These are phyloP conservation scores for Gelatoporia subvermispora DNA, from an alignment of 768 basidiomycete species.

Conservation along the genomic window DNA sequence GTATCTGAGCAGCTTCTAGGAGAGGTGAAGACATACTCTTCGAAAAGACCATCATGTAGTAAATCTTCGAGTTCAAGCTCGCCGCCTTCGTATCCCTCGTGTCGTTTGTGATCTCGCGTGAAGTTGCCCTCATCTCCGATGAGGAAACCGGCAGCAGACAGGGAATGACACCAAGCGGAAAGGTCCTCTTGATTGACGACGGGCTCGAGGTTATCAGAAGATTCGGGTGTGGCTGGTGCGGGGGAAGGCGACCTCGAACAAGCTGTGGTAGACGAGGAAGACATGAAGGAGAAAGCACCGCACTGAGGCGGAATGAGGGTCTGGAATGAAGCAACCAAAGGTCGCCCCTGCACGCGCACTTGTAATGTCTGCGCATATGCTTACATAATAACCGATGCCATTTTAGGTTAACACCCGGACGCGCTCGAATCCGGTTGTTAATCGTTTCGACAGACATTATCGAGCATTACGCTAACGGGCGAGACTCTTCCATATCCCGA, in stretches of 20 bases:
- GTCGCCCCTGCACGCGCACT: too few relatives aligned
- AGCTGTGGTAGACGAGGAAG: slow-evolving; percentile 52
- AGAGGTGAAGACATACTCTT: slow-evolving; percentile 49
- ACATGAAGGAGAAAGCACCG: slow-evolving; percentile 35
- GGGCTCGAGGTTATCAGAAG: slow-evolving; percentile 48
- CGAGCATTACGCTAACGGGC: too few relatives aligned
- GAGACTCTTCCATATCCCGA: too few relatives aligned
- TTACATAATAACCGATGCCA: too few relatives aligned
- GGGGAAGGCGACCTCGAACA: slow-evolving; percentile 72
- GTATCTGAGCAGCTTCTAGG: too few relatives aligned
- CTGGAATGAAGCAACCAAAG: too few relatives aligned
- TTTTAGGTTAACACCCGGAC: too few relatives aligned
- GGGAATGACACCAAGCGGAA: slow-evolving; percentile 54
- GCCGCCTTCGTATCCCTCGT: slow-evolving; percentile 4
- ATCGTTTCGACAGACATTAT: too few relatives aligned
- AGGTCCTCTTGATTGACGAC: slow-evolving; percentile 49
- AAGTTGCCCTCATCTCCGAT: slow-evolving; percentile 32
- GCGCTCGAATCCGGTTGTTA: too few relatives aligned
- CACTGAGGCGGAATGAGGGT: not conserved
- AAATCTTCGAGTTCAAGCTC: slow-evolving; percentile 63
- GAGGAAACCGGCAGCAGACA: slow-evolving; percentile 39
- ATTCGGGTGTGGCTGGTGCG: slow-evolving; percentile 62
- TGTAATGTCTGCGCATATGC: too few relatives aligned
- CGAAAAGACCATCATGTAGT: slow-evolving; percentile 69
- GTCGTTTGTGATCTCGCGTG: slow-evolving; percentile 42